Evolutionary conservation across 148 eudicot species (phyloP).

Genomic region (Diospyros lotus): DNA sequence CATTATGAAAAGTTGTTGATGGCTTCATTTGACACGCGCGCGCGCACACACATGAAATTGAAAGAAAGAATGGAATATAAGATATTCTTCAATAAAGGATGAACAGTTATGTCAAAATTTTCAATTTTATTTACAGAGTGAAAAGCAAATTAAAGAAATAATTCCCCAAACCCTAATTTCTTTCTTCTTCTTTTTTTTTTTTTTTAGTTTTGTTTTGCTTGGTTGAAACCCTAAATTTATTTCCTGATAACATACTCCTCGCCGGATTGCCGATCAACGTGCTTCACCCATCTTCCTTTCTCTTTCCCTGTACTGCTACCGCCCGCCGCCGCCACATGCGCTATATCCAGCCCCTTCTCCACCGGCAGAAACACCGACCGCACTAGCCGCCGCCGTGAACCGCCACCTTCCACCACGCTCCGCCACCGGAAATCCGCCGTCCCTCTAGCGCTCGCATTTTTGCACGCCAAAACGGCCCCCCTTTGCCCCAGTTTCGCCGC

Average conservation of each 20-base stretch:
- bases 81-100: no score
- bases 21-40: no score
- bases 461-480: slow-evolving; percentile 83
- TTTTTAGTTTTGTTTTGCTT: no score
- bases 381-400: slow-evolving; percentile 50
- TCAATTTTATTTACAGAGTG: no score
- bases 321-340: slow-evolving; percentile 56
- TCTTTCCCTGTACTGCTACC: slow-evolving; percentile 8
- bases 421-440: slow-evolving; percentile 57
- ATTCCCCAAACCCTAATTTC: no score
- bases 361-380: slow-evolving; percentile 72
- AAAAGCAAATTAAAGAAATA: no score
- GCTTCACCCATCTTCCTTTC: slow-evolving; percentile 53
- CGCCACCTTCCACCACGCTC: slow-evolving; percentile 35
- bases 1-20: no score
- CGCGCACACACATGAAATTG: no score
- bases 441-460: slow-evolving; percentile 48
- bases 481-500: slow-evolving; percentile 50
- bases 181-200: neutral
- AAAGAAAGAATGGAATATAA: no score
- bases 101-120: no score
- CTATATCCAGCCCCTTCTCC: slow-evolving; percentile 65
- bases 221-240: neutral
- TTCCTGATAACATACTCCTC: slow-evolving; percentile 1
- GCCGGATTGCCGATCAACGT: slow-evolving; percentile 28